A percentile compares a stretch with the other conserved stretches of the same genome.
These are phyloP conservation scores for Epicoccum sorghinum DNA, from an alignment of 2,329 filamentous ascomycete genomes.

Conservation along the genomic window DNA sequence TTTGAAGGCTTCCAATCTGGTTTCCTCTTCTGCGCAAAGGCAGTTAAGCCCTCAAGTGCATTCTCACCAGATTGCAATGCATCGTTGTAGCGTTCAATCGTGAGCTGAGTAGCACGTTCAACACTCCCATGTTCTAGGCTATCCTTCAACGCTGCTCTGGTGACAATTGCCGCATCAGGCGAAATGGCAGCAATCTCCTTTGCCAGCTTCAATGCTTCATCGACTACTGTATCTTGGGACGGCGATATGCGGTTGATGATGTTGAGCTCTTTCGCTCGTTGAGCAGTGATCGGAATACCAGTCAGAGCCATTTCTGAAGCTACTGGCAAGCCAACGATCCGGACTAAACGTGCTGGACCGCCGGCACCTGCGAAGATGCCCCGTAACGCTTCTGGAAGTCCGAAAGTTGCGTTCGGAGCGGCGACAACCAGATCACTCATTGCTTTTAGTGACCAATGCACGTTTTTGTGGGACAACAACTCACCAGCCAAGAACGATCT, in stretches of 20 bases:
- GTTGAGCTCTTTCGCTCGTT: constrained; percentile 52
- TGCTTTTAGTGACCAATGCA: constrained; percentile 7
- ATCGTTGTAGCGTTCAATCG: constrained; percentile 51
- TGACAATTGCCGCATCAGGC: constrained; percentile 48
- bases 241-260: constrained; percentile 50
- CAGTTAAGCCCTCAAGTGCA: constrained; percentile 56
- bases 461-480: constrained; percentile 16
- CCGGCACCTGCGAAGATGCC: constrained; percentile 62
- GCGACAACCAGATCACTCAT: constrained; percentile 60
- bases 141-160: constrained; percentile 42
- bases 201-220: constrained; percentile 46
- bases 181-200: constrained; percentile 44
- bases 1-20: constrained; percentile 59
- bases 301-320: constrained; percentile 59
- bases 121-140: constrained; percentile 45
- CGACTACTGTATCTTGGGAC: constrained; percentile 42
- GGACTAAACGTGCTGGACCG: constrained; percentile 58
- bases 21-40: constrained; percentile 59
- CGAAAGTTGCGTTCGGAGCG: constrained; percentile 58
- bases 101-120: constrained; percentile 50
- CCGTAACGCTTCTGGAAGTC: constrained; percentile 60
- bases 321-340: constrained; percentile 56
- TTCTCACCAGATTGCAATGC: constrained; percentile 54
- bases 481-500: constrained; percentile 62
- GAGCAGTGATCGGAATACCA: constrained; percentile 53